Base-by-base conservation (phyloP, 2,329 filamentous ascomycete genomes). In the Lachnellula arida region DNA sequence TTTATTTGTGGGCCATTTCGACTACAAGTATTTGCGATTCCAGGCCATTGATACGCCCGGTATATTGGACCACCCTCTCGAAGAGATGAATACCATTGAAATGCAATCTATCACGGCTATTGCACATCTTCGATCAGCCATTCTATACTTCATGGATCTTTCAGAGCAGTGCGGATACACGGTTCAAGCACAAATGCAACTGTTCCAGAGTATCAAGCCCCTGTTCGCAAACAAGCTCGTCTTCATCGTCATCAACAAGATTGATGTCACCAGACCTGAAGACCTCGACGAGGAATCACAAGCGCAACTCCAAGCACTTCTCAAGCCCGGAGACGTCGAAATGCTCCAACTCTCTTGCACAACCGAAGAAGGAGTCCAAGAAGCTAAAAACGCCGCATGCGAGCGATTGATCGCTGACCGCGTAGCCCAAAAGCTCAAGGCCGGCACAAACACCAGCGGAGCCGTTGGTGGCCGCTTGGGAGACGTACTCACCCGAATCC, bases 81-180 rank as follows among this genome's bases (percentile, higher is more conserved):
- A 97, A 75, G 94, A 97, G 77, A 99, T 97, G 94, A 96, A 97
- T 77, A 97, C 94, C 3, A 99, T 99, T 70, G 94, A 99, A 76
- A 97, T 97, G 91, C 94, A 97, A 79, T 89, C 89, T 60, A 97
- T 99, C 65, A 97, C 93, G 17, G 94, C 95, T 11, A 96, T 99
- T 76, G 94, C 94, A 51, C 95, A 99, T 78, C 80, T 99, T 70
- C 85, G 93, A 67, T 95, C 92, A 43, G 93, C 93, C 55, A 95
- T 99, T 62, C 79, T 97, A 58, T 97, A 97, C 75, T 97, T 97
- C 71, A 96, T 97, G 89, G 93, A 97, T 78, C 79, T 97, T 59
- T 96, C 89, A 22, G 93, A 97, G 78, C 91, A 96, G 78, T 97
- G 92, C 67, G 94, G 94, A 56, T 99, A 97, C 77, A 90, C 91